phyloP scores from a whole-genome alignment of 768 basidiomycete species.

The Multifurca ochricompacta region DNA sequence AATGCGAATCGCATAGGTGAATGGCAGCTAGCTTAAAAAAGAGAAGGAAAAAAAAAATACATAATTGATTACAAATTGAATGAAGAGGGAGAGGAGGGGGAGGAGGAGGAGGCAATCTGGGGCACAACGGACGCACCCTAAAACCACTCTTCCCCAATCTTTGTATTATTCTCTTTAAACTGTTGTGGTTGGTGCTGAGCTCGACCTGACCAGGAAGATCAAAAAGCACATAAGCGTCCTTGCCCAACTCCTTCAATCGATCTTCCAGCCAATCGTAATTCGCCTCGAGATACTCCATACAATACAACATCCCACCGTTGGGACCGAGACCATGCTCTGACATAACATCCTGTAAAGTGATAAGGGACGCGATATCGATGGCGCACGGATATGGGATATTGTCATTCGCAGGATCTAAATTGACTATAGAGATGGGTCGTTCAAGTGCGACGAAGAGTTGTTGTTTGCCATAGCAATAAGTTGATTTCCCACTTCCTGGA shows the following conservation, averaged over 20 bases:
- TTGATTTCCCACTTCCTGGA: conserved; percentile 83
- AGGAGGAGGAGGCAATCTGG: too few species aligned
- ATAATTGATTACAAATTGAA: too few species aligned
- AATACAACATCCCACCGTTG: conserved; percentile 94
- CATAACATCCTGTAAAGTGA: conserved; percentile 87
- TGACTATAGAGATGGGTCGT: conserved; percentile 84
- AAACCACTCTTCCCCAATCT: conserved; percentile 68
- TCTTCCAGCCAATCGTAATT: conserved; percentile 87
- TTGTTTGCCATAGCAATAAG: conserved; percentile 81
- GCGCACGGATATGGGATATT: conserved; percentile 87
- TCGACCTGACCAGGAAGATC: conserved; percentile 98
- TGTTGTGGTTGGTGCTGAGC: conserved; percentile 91
- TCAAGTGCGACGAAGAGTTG: conserved; percentile 83
- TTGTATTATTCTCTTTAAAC: conserved; percentile 64
- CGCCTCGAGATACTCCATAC: conserved; percentile 65
- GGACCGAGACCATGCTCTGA: conserved; percentile 77
- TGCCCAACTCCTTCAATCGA: conserved; percentile 52
- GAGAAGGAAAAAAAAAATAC: too few species aligned
- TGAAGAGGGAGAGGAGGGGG: too few species aligned
- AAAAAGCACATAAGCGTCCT: conserved; percentile 83
- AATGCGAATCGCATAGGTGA: conserved; percentile 94
- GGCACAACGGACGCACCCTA: conserved; percentile 63
- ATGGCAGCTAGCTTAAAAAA: conserved; percentile 47
- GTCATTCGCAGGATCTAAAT: conserved; percentile 88
- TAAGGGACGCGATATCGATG: conserved; percentile 74